Conservation (phyloP, 2,329 filamentous ascomycete species). For the Stagonosporopsis tanaceti region DNA sequence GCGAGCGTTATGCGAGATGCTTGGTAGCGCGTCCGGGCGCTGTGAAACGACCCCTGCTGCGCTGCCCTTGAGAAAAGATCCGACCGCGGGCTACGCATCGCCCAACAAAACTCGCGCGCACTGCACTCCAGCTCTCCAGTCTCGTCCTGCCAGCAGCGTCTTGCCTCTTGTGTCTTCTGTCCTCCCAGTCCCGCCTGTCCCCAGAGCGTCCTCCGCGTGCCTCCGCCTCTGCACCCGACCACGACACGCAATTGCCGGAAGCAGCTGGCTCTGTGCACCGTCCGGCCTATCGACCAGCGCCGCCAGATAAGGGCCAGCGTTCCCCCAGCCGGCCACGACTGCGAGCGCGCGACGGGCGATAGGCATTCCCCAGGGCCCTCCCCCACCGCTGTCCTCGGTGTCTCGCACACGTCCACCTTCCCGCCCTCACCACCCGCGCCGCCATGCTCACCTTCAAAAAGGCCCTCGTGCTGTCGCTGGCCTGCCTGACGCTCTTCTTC, state of each 20-base stretch:
- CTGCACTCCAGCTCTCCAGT: neutral
- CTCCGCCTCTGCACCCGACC: neutral
- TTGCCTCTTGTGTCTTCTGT: neutral
- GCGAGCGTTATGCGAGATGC: too few relatives aligned
- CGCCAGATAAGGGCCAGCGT: slow-evolving; percentile 12
- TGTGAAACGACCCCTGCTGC: slow-evolving; percentile 20
- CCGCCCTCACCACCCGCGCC: slow-evolving; percentile 2
- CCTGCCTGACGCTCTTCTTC: slow-evolving; percentile 74
- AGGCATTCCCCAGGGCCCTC: neutral
- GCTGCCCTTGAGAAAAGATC: slow-evolving; percentile 18
- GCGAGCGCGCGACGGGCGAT: neutral
- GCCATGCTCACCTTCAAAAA: slow-evolving; percentile 81
- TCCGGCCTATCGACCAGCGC: neutral
- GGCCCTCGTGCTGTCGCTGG: slow-evolving; percentile 74
- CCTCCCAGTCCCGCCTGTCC: too few relatives aligned
- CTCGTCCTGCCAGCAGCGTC: slow-evolving; percentile 8
- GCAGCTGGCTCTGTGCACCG: neutral
- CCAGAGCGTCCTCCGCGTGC: too few relatives aligned
- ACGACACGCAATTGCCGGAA: slow-evolving; percentile 11
- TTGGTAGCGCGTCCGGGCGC: slow-evolving; percentile 11
- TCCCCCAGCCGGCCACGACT: slow-evolving; percentile 9
- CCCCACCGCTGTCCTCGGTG: too few relatives aligned
- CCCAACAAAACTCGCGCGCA: slow-evolving; percentile 18
- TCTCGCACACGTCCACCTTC: neutral
- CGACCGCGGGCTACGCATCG: neutral